Conservation (phyloP, 768 basidiomycete species). For the Xerocomellus amylosporus region DNA sequence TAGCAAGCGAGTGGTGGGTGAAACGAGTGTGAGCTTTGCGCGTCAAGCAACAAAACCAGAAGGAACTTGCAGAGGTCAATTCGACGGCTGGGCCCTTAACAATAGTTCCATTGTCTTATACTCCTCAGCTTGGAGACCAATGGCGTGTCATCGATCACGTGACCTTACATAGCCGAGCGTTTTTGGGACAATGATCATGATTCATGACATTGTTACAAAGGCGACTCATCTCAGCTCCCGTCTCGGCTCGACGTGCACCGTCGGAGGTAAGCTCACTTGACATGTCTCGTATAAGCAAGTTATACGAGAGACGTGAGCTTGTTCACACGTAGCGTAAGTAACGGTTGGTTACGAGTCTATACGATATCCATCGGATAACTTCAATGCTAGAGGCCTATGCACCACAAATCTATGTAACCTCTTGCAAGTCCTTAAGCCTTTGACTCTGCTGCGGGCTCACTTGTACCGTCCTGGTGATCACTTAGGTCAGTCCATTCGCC, state of each 20-base stretch:
- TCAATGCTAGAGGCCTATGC: background rate
- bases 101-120: constrained; percentile 9
- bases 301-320: too few relatives aligned
- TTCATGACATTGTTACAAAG: too few relatives aligned
- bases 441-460: constrained; percentile 2
- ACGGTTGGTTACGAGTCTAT: too few relatives aligned
- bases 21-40: constrained; percentile 15
- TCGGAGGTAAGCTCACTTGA: too few relatives aligned
- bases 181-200: too few relatives aligned
- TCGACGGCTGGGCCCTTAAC: background rate
- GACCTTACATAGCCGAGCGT: background rate
- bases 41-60: constrained; percentile 14
- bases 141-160: background rate
- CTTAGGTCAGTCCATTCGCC: constrained; percentile 3
- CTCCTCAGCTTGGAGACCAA: constrained; percentile 7
- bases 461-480: background rate
- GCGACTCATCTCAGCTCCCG: background rate
- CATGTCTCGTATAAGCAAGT: too few relatives aligned
- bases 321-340: too few relatives aligned
- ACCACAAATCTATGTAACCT: constrained; percentile 6
- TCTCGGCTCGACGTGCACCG: background rate
- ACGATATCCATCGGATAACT: background rate
- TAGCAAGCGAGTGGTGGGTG: constrained; percentile 13
- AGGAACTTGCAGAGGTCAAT: background rate
- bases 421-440: constrained; percentile 1